Evolutionary conservation across 306 rosid genomes (phyloP).

Genomic region (Glycine soja): DNA sequence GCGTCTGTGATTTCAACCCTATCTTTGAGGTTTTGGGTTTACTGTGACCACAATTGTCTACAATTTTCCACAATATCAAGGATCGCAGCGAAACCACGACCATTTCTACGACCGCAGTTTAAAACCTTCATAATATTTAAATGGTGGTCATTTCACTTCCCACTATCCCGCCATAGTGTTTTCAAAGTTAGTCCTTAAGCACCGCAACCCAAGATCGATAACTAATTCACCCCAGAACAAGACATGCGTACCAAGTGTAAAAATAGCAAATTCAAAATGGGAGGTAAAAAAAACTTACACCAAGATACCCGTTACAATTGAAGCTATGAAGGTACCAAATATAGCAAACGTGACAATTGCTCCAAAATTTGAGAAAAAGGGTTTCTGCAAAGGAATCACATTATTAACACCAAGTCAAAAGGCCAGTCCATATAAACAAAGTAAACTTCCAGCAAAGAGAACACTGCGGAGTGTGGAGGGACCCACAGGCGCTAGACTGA

Average conservation of each 20-base stretch:
- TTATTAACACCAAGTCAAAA: constrained; percentile 32
- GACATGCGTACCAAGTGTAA: background rate
- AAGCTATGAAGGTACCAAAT: constrained; percentile 87
- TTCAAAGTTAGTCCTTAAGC: background rate
- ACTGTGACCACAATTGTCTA: background rate
- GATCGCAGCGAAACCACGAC: background rate
- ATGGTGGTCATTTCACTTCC: background rate
- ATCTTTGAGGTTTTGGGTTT: background rate
- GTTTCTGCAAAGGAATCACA: constrained; percentile 65
- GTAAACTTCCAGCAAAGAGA: constrained; percentile 14
- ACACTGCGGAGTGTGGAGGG: background rate
- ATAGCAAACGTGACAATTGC: constrained; percentile 97
- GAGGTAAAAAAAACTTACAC: constrained; percentile 66
- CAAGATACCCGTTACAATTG: constrained; percentile 84
- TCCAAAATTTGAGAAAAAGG: constrained; percentile 98
- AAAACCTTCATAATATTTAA: background rate
- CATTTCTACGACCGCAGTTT: background rate
- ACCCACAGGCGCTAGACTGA: constrained; percentile 97
- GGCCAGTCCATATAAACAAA: background rate
- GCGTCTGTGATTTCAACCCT: background rate
- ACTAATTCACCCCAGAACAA: constrained; percentile 15
- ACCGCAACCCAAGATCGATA: background rate
- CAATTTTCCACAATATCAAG: background rate
- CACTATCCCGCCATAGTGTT: background rate
- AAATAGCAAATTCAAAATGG: background rate